Evolutionary conservation across 148 eudicot genomes (phyloP).

Genomic region (Rhododendron vialii): DNA sequence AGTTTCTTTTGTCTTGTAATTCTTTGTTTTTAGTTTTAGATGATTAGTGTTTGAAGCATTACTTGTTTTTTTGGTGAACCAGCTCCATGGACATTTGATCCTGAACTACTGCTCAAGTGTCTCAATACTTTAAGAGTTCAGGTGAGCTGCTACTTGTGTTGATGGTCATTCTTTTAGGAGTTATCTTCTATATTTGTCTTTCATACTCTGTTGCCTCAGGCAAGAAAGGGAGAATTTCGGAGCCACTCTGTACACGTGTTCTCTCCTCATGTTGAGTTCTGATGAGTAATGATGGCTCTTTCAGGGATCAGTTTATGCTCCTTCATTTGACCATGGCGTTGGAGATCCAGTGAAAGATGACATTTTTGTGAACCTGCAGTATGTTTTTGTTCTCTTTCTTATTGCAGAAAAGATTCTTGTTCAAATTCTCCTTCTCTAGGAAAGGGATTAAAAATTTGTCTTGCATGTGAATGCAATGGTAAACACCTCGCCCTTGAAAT

Average conservation of each 20-base stretch:
- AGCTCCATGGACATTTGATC: conserved; percentile 99
- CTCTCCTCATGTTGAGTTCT: not conserved
- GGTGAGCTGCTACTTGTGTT: conserved; percentile 37
- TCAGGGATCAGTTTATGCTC: conserved; percentile 89
- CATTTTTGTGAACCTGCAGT: conserved; percentile 81
- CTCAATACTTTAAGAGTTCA: conserved; percentile 59
- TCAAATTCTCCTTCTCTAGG: not conserved
- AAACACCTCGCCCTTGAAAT: not conserved
- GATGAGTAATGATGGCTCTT: conserved; percentile 8
- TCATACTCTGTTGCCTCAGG: not conserved
- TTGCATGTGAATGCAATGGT: not conserved
- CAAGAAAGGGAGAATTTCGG: not conserved
- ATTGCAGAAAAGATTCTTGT: not conserved
- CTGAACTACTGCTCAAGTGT: conserved; percentile 64
- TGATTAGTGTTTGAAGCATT: conserved; percentile 14
- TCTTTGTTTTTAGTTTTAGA: conserved; percentile 12
- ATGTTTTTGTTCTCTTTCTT: conserved; percentile 22
- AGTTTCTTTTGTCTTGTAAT: conserved; percentile 20
- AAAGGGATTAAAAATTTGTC: not conserved
- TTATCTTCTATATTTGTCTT: not conserved
- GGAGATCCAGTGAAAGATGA: conserved; percentile 98
- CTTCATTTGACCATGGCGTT: conserved; percentile 96
- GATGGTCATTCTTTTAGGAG: not conserved
- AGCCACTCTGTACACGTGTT: not conserved
- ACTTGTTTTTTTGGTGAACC: conserved; percentile 30